Evolutionary conservation across 176 grass and related monocot genomes (phyloP).

Genomic region (Bothriochloa decipiens): DNA sequence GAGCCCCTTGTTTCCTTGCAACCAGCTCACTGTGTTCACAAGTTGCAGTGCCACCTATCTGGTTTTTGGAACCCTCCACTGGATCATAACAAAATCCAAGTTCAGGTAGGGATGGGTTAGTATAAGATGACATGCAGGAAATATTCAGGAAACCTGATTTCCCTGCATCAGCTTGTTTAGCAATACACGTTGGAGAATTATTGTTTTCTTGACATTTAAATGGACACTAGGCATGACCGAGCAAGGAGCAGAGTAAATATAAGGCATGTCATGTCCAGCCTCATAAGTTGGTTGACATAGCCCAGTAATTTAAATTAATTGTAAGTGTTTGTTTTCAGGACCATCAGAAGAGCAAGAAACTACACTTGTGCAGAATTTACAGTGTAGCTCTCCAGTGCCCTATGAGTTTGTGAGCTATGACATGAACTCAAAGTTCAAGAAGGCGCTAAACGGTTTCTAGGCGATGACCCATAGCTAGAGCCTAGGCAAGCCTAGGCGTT

Average conservation of each 20-base stretch:
- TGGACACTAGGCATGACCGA: neutral
- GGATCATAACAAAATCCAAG: slow-evolving; percentile 2
- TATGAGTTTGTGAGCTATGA: slow-evolving; percentile 21
- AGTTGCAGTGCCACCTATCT: slow-evolving; percentile 1
- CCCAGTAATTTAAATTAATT: neutral
- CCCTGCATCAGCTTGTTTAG: slow-evolving; percentile 1
- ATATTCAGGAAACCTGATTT: neutral
- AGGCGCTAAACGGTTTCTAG: too few relatives aligned
- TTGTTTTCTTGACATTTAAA: slow-evolving; percentile 18
- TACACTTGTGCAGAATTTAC: slow-evolving; percentile 20
- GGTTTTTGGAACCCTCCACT: neutral
- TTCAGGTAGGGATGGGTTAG: neutral
- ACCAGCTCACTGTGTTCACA: slow-evolving; percentile 24
- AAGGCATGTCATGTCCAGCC: neutral
- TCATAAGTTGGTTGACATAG: slow-evolving; percentile 9
- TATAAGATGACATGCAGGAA: slow-evolving; percentile 11
- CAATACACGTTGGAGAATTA: slow-evolving; percentile 15
- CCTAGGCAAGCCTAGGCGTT: too few relatives aligned
- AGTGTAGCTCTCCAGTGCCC: neutral
- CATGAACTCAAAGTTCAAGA: neutral
- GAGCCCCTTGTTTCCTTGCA: neutral
- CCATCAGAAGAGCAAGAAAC: slow-evolving; percentile 11
- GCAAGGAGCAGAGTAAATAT: neutral
- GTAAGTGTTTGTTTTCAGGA: slow-evolving; percentile 25
- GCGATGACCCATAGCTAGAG: too few relatives aligned